Evolutionary conservation across 257 asterid species (phyloP), one percentile per base, ranked within the genome.

Genomic region (Linaria vulgaris): DNA sequence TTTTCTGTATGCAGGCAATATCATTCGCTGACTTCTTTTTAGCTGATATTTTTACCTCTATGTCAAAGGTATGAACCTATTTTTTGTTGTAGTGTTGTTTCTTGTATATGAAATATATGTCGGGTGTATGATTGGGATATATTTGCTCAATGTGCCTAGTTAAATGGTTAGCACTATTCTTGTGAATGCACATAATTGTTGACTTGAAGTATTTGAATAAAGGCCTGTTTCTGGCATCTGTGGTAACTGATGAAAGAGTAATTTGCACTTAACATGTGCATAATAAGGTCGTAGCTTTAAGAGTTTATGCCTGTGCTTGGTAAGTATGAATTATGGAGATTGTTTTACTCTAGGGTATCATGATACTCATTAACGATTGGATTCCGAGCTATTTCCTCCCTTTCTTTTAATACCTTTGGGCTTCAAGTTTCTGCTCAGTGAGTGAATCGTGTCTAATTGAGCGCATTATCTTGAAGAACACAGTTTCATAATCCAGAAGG

Each of bases 21-120:
- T 23, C 97, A 63, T 94, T 88, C 82, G 78, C 96, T 61, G 99
- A 94, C 74, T 94, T 94, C 85, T 94, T 90, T 76, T 64, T 94
- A 80, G 99, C 97, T 21, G 97, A 90, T 84, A 90, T 90, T 77
- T 78, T 90, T 44, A 94, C 99, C 63, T 90, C 99, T 20, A 94
- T 94, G 99, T 88, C 99, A 50, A 94, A 94, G 99, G 99, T 94
- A 77, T 68, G 83, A 70, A 68, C 65, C 64, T 62, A 27, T 60
- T 59, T 60, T 72, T 13, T 61, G 51, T 56, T 44, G 17, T 54
- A 56, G 61, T 58, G 54, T 52, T 37, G 59, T 63, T 8, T 31
- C 24, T 41, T 15, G 5, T 62, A 5, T 48, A 24, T 9, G 9
- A 60, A 54, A 61, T 39, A 17, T 68, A 54, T 63, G 23, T 24